Evolutionary conservation across 2,329 filamentous ascomycete species (phyloP), one percentile per base, ranked within the genome.

Genomic region (Periconia digitata): DNA sequence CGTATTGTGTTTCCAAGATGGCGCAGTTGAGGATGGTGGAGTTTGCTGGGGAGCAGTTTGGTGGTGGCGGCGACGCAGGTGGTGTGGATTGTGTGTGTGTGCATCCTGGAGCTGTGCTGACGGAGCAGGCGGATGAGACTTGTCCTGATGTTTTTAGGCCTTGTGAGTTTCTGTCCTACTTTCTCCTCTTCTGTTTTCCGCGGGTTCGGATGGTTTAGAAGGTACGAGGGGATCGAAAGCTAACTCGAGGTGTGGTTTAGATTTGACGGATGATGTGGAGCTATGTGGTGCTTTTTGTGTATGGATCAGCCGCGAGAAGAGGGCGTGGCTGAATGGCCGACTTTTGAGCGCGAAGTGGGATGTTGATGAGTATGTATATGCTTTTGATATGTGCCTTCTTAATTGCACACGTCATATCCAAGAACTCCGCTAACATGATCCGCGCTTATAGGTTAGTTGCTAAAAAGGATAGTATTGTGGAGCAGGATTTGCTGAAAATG

Each of bases 201-300:
- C 8, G 10, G 20, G 8, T 15, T 13, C 15, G 8, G 12, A 27
- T 24, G 37, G 13, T 37, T 6, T 17, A 2, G 20, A 10, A 3
- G 6, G 15, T 3, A 1, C 3, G 27, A 29, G 35, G 6, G 43
- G 29, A 22, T 36, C 42, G 13, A 49, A 21, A 1, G 18, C 24
- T 35, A 7, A 34, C 15, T 24, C 32, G 10, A 42, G 13, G 6
- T 13, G 27, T 39, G 3, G 17, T 2, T 13, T 37, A 68, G 63
- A 63, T 47, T 53, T 67, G 23, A 61, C 55, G 2, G 62, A 69
- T 49, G 59, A 67, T 50, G 56, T 58, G 13, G 56, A 53, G 1
- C 47, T 70, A 0, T 65, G 65, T 43, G 66, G 66, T 10, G 62
- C 59, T 2, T 68, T 70, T 35, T 64, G 59, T n/a, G 59, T 69